Base-by-base conservation (phyloP, 129 eudicot genomes). In the Dittrichia graveolens region DNA sequence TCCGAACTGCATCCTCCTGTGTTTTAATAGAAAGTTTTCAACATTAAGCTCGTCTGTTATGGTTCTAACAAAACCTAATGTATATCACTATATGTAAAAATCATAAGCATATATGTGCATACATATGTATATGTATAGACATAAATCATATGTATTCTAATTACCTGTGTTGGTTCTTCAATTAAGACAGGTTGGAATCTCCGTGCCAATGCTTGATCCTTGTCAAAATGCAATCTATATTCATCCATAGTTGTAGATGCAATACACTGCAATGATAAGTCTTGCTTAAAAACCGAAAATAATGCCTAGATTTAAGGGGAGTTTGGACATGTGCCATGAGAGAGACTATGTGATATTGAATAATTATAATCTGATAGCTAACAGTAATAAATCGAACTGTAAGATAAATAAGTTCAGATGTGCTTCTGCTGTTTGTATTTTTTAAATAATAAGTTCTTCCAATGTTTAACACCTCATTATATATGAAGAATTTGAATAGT, bases 241-340 rank as follows among this genome's bases (percentile, higher is more conserved):
- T 92, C 97, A 72, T 92, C 97, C 90, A 89, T 78, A 8, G 97
- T 92, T 55, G 97, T 92, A 47, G 97, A 89, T 68, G 96, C 97
- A 76, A 92, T 85, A 78, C 97, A 92, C 97, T 92, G 85, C 34
- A 74, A 82, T 41, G 31, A 39, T 50, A n/a, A 54, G 60, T 50
- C 8, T 42, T 60, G 56, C 46, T 59, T 19, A 79, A 18, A 57
- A 59, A 67, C 3, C 7, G 46, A n/a, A 40, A 39, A 67, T 18
- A 68, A 61, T 8, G 43, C 60, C 55, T 65, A 53, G 44, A 59
- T 37, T 8, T n/a, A 11, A 19, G 49, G 61, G 62, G 62, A 16
- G 38, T 18, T 69, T 3, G 2, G 50, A 40, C 12, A 35, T 46
- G 57, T 3, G 4, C 53, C 19, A 35, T 8, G 7, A 35, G 42